These are phyloP conservation scores for Emiliania huxleyi DNA, from an alignment of 78 protist genomes.

Conservation along the genomic window DNA sequence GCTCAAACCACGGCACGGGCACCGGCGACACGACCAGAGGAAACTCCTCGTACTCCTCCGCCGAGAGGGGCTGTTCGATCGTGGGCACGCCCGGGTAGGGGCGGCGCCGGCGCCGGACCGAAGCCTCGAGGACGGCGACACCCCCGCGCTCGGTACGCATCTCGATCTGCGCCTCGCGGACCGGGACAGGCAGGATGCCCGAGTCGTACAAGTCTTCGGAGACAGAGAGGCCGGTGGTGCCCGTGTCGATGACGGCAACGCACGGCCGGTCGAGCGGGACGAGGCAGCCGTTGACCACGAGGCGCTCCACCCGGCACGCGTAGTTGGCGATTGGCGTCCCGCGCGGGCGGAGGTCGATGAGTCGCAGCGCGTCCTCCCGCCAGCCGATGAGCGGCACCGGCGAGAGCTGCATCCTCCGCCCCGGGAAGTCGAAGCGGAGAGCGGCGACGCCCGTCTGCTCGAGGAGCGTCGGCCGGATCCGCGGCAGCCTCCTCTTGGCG, in stretches of 20 bases:
- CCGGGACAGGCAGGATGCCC: background rate
- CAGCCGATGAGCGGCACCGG: background rate
- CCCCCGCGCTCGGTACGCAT: background rate
- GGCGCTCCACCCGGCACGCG: background rate
- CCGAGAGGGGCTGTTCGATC: background rate
- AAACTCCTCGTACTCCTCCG: background rate
- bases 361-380: background rate
- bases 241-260: background rate
- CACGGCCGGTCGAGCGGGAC: background rate
- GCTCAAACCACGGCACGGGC: background rate
- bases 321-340: background rate
- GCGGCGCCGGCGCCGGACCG: background rate
- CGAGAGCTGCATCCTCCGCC: background rate
- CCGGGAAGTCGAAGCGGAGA: background rate
- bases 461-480: conserved; percentile 11
- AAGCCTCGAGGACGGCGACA: background rate
- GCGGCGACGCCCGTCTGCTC: background rate
- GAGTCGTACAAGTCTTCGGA: background rate
- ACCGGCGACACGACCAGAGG: background rate
- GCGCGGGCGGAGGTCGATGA: background rate
- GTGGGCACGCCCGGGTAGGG: background rate
- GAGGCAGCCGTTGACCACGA: background rate
- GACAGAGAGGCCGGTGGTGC: background rate
- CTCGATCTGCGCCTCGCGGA: background rate
- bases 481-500: background rate